phyloP scores from a whole-genome alignment of 345 rosid genomes.

The Populus ilicifolia region DNA sequence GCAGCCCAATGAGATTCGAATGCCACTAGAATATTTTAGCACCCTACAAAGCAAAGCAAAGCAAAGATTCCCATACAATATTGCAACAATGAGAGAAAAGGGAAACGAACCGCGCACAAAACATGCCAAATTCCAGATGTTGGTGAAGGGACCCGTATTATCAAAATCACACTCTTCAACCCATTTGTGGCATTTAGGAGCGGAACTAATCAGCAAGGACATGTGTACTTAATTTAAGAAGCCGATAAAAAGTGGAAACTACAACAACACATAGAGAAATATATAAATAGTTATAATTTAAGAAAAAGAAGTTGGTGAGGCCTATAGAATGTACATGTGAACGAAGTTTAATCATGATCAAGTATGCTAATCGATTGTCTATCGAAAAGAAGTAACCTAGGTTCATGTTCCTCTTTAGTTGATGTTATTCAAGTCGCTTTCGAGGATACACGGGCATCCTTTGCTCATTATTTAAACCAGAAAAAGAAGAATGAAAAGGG shows the following conservation, averaged over 20 bases:
- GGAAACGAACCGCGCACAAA: not conserved
- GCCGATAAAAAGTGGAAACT: slow-evolving; percentile 7
- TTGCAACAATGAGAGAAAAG: not conserved
- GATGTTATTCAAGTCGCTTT: not conserved
- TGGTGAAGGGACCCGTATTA: not conserved
- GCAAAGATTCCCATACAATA: not conserved
- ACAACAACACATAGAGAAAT: not conserved
- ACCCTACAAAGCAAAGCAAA: not conserved
- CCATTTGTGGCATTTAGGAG: not conserved
- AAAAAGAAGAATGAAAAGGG: too few relatives aligned
- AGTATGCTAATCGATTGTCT: slow-evolving; percentile 7
- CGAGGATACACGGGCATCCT: not conserved
- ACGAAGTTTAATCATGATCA: not conserved
- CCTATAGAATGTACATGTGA: not conserved
- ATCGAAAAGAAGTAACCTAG: not conserved
- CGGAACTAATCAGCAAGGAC: not conserved
- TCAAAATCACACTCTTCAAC: not conserved
- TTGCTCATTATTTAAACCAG: not conserved
- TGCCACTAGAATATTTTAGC: not conserved
- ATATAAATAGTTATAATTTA: too few relatives aligned
- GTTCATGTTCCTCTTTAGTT: not conserved
- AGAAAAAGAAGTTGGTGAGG: not conserved
- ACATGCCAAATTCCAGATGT: not conserved
- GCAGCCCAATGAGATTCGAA: not conserved
- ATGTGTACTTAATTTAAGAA: not conserved